phyloP scores from a whole-genome alignment of 371 early-diverging fungal genomes.

The Mortierella sp. region DNA sequence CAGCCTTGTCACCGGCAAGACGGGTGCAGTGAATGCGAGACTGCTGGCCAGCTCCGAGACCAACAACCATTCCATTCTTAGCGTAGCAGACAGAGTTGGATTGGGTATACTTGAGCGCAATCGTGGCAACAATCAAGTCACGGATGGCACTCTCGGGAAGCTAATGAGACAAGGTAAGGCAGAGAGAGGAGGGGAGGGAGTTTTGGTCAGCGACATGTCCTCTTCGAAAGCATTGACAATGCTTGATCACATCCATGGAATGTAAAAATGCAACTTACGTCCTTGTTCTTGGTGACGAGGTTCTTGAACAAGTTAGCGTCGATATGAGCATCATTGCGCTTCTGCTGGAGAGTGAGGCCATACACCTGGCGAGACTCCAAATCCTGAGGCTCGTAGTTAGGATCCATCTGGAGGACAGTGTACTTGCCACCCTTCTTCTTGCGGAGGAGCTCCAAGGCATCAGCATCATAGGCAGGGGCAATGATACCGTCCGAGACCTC shows the following conservation, averaged over 20 bases:
- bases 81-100: constrained; percentile 98
- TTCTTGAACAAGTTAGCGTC: constrained; percentile 80
- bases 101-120: constrained; percentile 98
- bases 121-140: constrained; percentile 95
- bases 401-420: constrained; percentile 91
- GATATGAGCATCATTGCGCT: constrained; percentile 87
- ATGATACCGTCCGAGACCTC: constrained; percentile 98
- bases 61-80: constrained; percentile 97
- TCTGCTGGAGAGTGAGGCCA: constrained; percentile 91
- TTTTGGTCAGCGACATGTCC: background rate
- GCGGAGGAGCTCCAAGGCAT: constrained; percentile 88
- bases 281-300: constrained; percentile 83
- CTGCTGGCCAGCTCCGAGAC: constrained; percentile 98
- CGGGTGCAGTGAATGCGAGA: constrained; percentile 98
- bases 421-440: constrained; percentile 98
- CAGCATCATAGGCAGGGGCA: constrained; percentile 90
- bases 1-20: constrained; percentile 98
- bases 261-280: constrained; percentile 54
- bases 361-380: constrained; percentile 94
- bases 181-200: background rate
- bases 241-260: too few relatives aligned
- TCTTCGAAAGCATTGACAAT: too few relatives aligned
- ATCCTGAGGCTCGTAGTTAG: constrained; percentile 84
- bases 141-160: constrained; percentile 77
- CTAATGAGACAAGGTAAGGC: constrained; percentile 26